Evolutionary conservation across 345 rosid genomes (phyloP), one percentile per base, ranked within the genome.

Genomic region (Acer negundo): DNA sequence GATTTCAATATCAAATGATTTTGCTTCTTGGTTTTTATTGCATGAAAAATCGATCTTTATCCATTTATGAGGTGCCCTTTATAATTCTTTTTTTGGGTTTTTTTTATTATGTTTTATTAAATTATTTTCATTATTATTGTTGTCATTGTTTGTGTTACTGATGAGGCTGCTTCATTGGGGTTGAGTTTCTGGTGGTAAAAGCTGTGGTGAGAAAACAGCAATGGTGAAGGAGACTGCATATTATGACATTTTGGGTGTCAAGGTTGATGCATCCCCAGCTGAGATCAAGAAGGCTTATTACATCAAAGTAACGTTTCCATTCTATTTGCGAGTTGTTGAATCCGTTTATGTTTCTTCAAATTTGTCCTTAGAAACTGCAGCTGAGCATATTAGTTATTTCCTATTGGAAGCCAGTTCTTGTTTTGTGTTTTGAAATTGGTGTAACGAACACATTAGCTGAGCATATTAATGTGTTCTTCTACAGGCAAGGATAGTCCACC

Each of bases 281-380:
- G 97, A 94, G 56, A 96, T 94, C 75, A 96, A 94, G 85, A 96
- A 92, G 82, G 98, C 97, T 82, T 96, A 94, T 82, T 94, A 96
- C 74, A 72, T 91, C 51, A 90, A 96, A 88, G 99, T 94, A 80
- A 75, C 78, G 1, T 74, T 71, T 65, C 67, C 20, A 9, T 42
- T 59, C 53, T 11, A 72, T 69, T 61, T 44, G n/a, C 28, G 61
- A 62, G 64, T 51, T 40, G 31, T 70, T 62, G 7, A 66, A n/a
- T 16, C 0, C 26, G 22, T 26, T 56, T 1, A 4, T 5, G 38
- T 35, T 35, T 35, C 38, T 35, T 4, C 38, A 35, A 35, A 35
- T 5, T 35, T 35, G 1, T 6, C 38, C 38, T 6, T 6, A 35
- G 38, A 35, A 35, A 35, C 38, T 35, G 38, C 38, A 35, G 38